Percentiles rank a stretch among this genome's conserved stretches.
These are phyloP conservation scores for Eucalyptus microcorys DNA, from an alignment of 345 rosid species.

Conservation along the genomic window DNA sequence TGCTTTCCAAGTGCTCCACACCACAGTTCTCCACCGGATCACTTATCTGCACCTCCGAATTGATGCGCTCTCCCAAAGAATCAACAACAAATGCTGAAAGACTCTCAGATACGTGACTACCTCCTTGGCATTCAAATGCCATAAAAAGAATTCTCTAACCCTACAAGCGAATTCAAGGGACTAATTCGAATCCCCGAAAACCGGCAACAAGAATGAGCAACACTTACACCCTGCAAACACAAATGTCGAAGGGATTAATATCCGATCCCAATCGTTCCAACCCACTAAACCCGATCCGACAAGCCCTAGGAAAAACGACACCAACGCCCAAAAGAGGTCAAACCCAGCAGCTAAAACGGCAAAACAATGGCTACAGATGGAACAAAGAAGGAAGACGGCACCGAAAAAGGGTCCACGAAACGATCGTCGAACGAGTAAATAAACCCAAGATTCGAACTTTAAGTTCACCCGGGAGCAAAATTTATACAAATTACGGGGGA, in stretches of 20 bases:
- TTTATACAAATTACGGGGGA: neutral
- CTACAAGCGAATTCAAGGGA: neutral
- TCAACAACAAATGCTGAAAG: constrained; percentile 3
- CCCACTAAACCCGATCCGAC: neutral
- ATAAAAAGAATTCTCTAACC: constrained; percentile 29
- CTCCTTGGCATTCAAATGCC: constrained; percentile 77
- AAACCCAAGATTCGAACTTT: neutral
- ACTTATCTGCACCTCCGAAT: neutral
- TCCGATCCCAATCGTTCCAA: neutral
- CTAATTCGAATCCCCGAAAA: neutral
- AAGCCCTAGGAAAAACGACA: neutral
- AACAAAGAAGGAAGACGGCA: neutral
- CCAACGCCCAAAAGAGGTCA: neutral
- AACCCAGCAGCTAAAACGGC: neutral
- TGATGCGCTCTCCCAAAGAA: neutral
- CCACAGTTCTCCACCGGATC: neutral
- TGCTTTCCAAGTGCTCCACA: neutral
- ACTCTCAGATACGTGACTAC: constrained; percentile 13
- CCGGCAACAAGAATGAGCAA: neutral
- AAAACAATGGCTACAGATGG: neutral
- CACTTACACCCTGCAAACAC: neutral
- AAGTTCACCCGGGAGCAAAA: neutral
- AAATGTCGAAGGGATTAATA: neutral
- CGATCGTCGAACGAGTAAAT: neutral
- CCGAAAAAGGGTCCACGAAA: neutral